Evolutionary conservation across 768 basidiomycete genomes (phyloP).

Genomic region (Trametes maxima): DNA sequence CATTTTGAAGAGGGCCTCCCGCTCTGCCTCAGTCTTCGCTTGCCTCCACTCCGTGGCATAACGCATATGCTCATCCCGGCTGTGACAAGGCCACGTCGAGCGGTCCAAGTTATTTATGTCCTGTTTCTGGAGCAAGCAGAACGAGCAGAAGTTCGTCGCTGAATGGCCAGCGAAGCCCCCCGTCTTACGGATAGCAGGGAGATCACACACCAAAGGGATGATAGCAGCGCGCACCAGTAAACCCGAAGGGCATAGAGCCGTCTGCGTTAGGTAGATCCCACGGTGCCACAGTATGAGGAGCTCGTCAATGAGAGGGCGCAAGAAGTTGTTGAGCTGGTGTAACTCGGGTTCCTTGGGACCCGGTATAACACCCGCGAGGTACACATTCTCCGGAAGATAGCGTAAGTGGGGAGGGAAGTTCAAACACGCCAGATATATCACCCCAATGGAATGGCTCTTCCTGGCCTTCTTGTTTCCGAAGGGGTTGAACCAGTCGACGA

Average conservation of each 20-base stretch:
- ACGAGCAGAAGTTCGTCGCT: conserved; percentile 32
- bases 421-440: conserved; percentile 27
- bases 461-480: background rate
- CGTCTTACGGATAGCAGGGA: conserved; percentile 36
- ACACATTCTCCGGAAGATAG: conserved; percentile 21
- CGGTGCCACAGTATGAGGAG: conserved; percentile 37
- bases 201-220: conserved; percentile 38
- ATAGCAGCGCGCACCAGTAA: conserved; percentile 32
- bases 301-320: conserved; percentile 40
- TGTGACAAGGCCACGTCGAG: conserved; percentile 26
- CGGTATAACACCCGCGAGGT: conserved; percentile 34
- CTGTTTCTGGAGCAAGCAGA: conserved; percentile 27
- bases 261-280: conserved; percentile 35
- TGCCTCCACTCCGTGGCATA: conserved; percentile 26
- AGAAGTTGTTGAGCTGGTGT: conserved; percentile 39
- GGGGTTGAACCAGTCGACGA: conserved; percentile 17
- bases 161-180: conserved; percentile 30
- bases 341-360: conserved; percentile 41
- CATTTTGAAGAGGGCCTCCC: conserved; percentile 17
- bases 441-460: background rate
- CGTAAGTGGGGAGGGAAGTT: conserved; percentile 29
- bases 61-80: conserved; percentile 21
- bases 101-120: conserved; percentile 34
- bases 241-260: conserved; percentile 29
- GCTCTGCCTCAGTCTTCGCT: conserved; percentile 7